phyloP scores from a whole-genome alignment of 768 basidiomycete genomes.

The Suillus cothurnatus region DNA sequence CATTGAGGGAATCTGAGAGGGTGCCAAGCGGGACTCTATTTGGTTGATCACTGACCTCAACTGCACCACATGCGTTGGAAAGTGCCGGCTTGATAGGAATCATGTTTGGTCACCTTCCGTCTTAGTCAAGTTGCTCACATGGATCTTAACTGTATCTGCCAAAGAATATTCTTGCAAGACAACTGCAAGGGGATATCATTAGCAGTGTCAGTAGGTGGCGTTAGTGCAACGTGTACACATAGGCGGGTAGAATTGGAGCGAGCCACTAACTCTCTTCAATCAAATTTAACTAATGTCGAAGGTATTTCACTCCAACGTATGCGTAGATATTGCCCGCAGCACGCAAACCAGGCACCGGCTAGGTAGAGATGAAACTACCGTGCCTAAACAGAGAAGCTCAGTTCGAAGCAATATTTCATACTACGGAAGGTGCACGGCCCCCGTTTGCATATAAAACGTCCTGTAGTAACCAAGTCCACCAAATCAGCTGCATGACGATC shows the following conservation, averaged over 20 bases:
- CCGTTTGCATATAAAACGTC: conserved; percentile 36
- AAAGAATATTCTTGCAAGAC: background rate
- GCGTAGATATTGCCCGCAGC: background rate
- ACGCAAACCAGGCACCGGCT: background rate
- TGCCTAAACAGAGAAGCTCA: background rate
- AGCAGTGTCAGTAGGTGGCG: background rate
- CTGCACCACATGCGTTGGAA: background rate
- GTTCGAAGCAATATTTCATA: background rate
- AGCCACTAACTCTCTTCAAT: background rate
- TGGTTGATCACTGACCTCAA: background rate
- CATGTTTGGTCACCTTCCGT: background rate
- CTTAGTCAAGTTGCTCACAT: background rate
- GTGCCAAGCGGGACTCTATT: background rate
- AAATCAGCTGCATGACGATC: background rate
- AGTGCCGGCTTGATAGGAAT: background rate
- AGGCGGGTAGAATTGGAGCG: background rate
- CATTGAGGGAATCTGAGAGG: background rate
- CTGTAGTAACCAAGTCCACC: conserved; percentile 27
- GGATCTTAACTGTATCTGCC: background rate
- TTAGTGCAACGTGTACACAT: background rate
- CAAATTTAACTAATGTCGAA: background rate
- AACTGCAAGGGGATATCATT: background rate
- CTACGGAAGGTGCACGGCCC: conserved; percentile 19
- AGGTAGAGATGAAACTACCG: background rate
- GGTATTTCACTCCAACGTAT: background rate